These are phyloP conservation scores for Trebouxia sp. DNA, from an alignment of 139 green algal species.

Conservation along the genomic window DNA sequence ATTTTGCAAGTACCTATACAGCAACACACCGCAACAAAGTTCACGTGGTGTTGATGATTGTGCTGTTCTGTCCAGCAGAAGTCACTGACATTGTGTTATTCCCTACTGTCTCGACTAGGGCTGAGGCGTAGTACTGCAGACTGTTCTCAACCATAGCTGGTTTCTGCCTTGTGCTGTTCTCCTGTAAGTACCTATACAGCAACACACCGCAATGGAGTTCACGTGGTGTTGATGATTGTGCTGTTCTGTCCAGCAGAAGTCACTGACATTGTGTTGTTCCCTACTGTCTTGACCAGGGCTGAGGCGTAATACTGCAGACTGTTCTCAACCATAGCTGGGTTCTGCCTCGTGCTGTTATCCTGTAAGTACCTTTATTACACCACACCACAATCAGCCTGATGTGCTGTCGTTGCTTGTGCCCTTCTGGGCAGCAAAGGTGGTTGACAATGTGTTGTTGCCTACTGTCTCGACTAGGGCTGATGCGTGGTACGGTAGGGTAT, in stretches of 20 bases:
- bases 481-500: background rate
- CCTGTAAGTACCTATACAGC: no score
- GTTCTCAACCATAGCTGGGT: background rate
- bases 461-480: background rate
- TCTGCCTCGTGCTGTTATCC: background rate
- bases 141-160: background rate
- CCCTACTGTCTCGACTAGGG: background rate
- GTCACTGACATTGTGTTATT: background rate
- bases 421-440: constrained; percentile 14
- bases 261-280: background rate
- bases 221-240: background rate
- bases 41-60: no score
- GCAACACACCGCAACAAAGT: no score
- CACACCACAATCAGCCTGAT: no score
- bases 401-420: background rate
- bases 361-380: no score
- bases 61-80: constrained; percentile 23
- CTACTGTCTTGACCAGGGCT: background rate
- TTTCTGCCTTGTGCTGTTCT: background rate
- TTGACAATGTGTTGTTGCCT: background rate
- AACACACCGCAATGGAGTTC: no score
- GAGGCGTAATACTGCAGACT: constrained; percentile 1
- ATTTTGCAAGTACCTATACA: no score
- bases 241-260: constrained; percentile 20
- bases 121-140: background rate